A percentile compares a stretch with the other conserved stretches of the same genome.
Evolutionary conservation across 495 filamentous ascomycete species (phyloP).

Genomic region (Letharia lupina): DNA sequence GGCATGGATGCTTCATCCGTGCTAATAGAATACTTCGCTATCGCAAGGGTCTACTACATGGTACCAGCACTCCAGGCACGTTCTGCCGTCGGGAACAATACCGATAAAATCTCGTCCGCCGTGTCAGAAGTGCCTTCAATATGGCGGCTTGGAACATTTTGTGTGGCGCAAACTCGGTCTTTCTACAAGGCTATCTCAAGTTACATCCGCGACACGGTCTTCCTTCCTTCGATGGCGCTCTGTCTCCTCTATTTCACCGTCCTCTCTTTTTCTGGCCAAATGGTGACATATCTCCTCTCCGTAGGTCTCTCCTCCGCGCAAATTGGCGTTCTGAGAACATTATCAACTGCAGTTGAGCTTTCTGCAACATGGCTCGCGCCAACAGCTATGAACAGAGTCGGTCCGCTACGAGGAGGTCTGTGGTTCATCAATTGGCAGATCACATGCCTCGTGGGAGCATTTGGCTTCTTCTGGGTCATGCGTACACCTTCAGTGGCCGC

Average conservation of each 20-base stretch:
- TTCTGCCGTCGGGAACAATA: too few relatives aligned
- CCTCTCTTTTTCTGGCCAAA: constrained; percentile 21
- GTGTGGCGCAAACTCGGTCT: background rate
- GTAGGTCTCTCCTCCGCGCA: constrained; percentile 11
- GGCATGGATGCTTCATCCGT: constrained; percentile 37
- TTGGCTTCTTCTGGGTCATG: constrained; percentile 35
- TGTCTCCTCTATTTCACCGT: constrained; percentile 25
- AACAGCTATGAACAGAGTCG: constrained; percentile 45
- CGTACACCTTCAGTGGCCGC: constrained; percentile 32
- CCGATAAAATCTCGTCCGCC: background rate
- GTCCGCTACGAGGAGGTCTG: constrained; percentile 48
- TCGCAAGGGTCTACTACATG: constrained; percentile 41
- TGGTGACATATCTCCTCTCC: constrained; percentile 24
- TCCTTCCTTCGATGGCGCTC: constrained; percentile 21
- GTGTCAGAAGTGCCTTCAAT: background rate
- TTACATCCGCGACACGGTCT: constrained; percentile 18
- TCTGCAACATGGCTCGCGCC: constrained; percentile 24
- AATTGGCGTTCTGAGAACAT: constrained; percentile 14
- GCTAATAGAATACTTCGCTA: constrained; percentile 48
- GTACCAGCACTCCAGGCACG: constrained; percentile 32
- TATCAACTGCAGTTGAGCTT: constrained; percentile 16
- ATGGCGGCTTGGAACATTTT: background rate
- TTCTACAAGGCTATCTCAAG: background rate
- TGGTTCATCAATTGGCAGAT: constrained; percentile 61
- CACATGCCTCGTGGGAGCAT: constrained; percentile 37